These are phyloP conservation scores for Aspergillus saccharolyticus DNA, from an alignment of 495 filamentous ascomycete species.

Conservation along the genomic window DNA sequence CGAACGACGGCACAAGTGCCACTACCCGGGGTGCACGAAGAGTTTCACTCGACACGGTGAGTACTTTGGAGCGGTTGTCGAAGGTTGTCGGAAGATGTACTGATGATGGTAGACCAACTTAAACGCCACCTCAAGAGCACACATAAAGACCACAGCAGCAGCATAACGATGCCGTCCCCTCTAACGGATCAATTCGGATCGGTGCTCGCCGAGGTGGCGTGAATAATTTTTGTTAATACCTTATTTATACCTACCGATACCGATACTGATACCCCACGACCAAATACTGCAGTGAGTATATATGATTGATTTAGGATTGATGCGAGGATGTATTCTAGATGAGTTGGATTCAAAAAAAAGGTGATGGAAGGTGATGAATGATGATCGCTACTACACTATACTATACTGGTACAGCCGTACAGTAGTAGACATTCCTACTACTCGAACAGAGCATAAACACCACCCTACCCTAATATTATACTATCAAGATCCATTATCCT, in stretches of 20 bases:
- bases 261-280: no score
- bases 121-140: conserved; percentile 44
- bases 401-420: background rate
- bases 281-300: no score
- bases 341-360: no score
- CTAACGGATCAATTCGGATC: conserved; percentile 25
- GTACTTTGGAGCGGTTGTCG: conserved; percentile 5
- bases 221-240: background rate
- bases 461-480: no score
- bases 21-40: conserved; percentile 39
- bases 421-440: background rate
- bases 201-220: conserved; percentile 24
- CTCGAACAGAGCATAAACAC: no score
- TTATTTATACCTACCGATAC: no score
- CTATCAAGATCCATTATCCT: no score
- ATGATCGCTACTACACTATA: background rate
- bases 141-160: conserved; percentile 31
- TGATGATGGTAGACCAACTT: conserved; percentile 34
- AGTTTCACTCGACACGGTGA: conserved; percentile 47
- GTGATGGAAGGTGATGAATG: no score
- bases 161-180: conserved; percentile 22
- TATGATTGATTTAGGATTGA: background rate
- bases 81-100: no score
- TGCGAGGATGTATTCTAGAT: background rate
- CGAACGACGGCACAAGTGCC: conserved; percentile 44